phyloP scores from a whole-genome alignment of 2,329 filamentous ascomycete genomes.

The Nigrospora sphaerica region DNA sequence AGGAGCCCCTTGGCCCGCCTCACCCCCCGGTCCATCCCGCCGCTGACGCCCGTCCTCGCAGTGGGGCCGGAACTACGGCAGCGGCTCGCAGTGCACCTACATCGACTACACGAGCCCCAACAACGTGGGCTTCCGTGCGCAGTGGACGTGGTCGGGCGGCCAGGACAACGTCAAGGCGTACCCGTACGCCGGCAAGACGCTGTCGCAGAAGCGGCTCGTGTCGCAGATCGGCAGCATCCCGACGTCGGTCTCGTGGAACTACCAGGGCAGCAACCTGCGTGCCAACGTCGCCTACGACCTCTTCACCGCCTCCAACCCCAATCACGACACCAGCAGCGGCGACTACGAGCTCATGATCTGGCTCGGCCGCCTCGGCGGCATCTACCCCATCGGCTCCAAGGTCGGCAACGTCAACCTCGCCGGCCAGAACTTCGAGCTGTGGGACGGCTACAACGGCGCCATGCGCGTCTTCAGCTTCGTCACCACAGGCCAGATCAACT shows the following conservation, averaged over 20 bases:
- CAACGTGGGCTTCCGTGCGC: slow-evolving; percentile 30
- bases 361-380: slow-evolving; percentile 49
- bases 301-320: slow-evolving; percentile 40
- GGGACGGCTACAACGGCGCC: slow-evolving; percentile 36
- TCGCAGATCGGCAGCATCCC: slow-evolving; percentile 25
- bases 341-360: slow-evolving; percentile 62
- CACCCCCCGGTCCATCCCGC: no score
- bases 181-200: slow-evolving; percentile 29
- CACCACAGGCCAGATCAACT: not conserved
- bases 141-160: slow-evolving; percentile 33
- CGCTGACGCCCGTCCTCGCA: no score
- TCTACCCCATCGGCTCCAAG: slow-evolving; percentile 41
- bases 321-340: slow-evolving; percentile 25
- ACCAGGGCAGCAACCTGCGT: slow-evolving; percentile 40
- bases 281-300: slow-evolving; percentile 57
- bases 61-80: slow-evolving; percentile 29
- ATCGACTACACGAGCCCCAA: slow-evolving; percentile 24
- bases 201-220: slow-evolving; percentile 20
- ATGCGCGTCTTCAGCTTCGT: slow-evolving; percentile 14
- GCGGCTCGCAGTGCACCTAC: slow-evolving; percentile 34
- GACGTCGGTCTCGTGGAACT: slow-evolving; percentile 29
- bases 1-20: no score
- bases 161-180: slow-evolving; percentile 34
- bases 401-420: slow-evolving; percentile 43
- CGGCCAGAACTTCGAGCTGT: slow-evolving; percentile 45